A percentile compares a stretch with the other conserved stretches of the same genome.
Conservation (phyloP, 139 green algal species). For the Marvania coccoides region DNA sequence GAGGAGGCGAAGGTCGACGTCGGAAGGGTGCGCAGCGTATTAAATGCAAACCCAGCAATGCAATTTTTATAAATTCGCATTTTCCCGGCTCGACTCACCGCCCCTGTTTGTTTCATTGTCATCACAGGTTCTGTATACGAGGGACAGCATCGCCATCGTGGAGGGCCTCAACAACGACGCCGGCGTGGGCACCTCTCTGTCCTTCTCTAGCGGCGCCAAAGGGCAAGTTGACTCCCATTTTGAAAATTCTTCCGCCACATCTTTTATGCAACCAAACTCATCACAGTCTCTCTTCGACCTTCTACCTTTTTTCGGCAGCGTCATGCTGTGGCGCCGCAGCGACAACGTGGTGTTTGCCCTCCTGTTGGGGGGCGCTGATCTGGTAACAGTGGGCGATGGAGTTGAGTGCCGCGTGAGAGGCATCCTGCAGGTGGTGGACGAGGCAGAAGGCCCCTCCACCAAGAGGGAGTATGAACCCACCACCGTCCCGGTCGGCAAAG, state of each 20-base stretch:
- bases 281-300: not conserved
- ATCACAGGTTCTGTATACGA: conserved; percentile 59
- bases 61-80: conserved; percentile 4
- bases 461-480: conserved; percentile 63
- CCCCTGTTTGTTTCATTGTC: not conserved
- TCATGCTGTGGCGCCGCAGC: conserved; percentile 70
- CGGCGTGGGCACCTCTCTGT: conserved; percentile 61
- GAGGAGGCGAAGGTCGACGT: conserved; percentile 56
- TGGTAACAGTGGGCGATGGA: conserved; percentile 44
- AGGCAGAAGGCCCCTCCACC: conserved; percentile 57
- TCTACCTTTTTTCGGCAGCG: conserved; percentile 32
- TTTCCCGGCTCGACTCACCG: not conserved
- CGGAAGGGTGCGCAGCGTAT: conserved; percentile 53
- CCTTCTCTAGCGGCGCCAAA: conserved; percentile 65
- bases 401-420: conserved; percentile 69
- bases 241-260: not conserved
- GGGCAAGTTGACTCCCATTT: conserved; percentile 37
- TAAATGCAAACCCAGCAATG: too few relatives aligned
- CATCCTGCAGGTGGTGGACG: conserved; percentile 79
- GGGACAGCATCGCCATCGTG: conserved; percentile 66
- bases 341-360: conserved; percentile 71
- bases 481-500: conserved; percentile 36
- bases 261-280: not conserved
- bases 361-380: conserved; percentile 45
- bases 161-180: conserved; percentile 80